phyloP scores from a whole-genome alignment of 1,284 basidiomycete species.

The Boletus subluridellus region DNA sequence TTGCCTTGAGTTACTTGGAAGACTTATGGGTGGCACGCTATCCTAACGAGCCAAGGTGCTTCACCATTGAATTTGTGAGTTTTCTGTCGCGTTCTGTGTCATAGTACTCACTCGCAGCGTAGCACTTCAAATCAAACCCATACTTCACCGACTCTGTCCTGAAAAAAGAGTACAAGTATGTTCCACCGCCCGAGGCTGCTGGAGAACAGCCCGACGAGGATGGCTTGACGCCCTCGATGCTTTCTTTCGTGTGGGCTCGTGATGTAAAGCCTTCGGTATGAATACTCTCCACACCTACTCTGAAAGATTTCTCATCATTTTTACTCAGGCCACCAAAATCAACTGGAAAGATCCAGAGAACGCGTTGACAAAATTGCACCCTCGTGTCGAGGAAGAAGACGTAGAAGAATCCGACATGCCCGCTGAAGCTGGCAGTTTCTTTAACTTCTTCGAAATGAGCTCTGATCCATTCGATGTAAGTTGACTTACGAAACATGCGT shows the following conservation, averaged over 20 bases:
- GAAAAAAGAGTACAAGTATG: slow-evolving; percentile 75
- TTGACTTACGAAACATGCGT: slow-evolving; percentile 12
- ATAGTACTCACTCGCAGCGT: slow-evolving; percentile 9
- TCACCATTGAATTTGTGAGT: slow-evolving; percentile 78
- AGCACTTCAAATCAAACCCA: slow-evolving; percentile 82
- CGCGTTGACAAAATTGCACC: slow-evolving; percentile 73
- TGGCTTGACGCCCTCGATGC: slow-evolving; percentile 68
- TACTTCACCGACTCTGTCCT: slow-evolving; percentile 71
- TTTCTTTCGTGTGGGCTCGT: slow-evolving; percentile 74
- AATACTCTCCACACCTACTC: slow-evolving; percentile 3
- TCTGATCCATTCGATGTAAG: slow-evolving; percentile 66
- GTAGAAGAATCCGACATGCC: slow-evolving; percentile 49
- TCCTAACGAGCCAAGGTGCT: slow-evolving; percentile 62
- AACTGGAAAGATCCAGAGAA: slow-evolving; percentile 79
- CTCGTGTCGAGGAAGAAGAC: slow-evolving; percentile 54
- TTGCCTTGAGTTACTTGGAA: slow-evolving; percentile 71
- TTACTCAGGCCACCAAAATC: slow-evolving; percentile 57
- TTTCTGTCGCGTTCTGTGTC: not conserved
- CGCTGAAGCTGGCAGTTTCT: slow-evolving; percentile 77
- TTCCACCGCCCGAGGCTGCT: slow-evolving; percentile 50
- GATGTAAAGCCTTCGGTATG: slow-evolving; percentile 65
- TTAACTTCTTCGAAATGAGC: slow-evolving; percentile 77
- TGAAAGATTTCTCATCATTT: not conserved
- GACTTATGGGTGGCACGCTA: slow-evolving; percentile 77
- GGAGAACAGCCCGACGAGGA: slow-evolving; percentile 62